Evolutionary conservation across 2,329 filamentous ascomycete genomes (phyloP).

Genomic region (Epichloe sp.): DNA sequence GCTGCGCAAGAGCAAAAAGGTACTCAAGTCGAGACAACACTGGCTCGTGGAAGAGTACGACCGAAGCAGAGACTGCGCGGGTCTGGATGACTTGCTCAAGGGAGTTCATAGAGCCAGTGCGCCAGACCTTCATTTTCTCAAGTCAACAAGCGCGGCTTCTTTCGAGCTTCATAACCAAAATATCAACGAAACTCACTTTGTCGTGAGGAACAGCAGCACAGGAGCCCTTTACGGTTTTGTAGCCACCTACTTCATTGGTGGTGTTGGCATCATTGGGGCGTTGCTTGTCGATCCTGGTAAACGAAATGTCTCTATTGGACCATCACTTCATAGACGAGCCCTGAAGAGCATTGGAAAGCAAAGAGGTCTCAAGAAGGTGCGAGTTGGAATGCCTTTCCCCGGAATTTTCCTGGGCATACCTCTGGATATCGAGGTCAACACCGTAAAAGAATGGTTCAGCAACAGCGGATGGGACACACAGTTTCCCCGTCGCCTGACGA

Average conservation of each 20-base stretch:
- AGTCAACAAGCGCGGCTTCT: constrained; percentile 55
- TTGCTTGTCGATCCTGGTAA: constrained; percentile 83
- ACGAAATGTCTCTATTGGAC: constrained; percentile 78
- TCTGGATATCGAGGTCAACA: constrained; percentile 31
- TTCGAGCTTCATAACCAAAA: constrained; percentile 62
- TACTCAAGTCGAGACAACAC: constrained; percentile 78
- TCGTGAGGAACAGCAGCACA: constrained; percentile 87
- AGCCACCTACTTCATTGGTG: constrained; percentile 68
- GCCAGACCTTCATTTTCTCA: constrained; percentile 56
- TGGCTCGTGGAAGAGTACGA: constrained; percentile 91
- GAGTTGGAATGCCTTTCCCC: constrained; percentile 69
- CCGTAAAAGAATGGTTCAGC: constrained; percentile 67
- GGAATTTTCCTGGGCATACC: constrained; percentile 82
- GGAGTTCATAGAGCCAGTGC: constrained; percentile 54
- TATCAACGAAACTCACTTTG: constrained; percentile 74
- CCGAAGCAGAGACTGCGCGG: constrained; percentile 59
- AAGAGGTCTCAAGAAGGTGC: constrained; percentile 62
- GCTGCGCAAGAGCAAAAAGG: constrained; percentile 74
- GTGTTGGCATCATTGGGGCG: constrained; percentile 64
- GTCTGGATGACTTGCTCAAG: constrained; percentile 62
- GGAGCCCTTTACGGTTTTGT: constrained; percentile 86
- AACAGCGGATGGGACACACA: constrained; percentile 75
- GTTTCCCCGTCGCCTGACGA: constrained; percentile 43
- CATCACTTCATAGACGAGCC: constrained; percentile 77
- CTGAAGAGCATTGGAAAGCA: constrained; percentile 60